Evolutionary conservation across 2,329 filamentous ascomycete species (phyloP), one percentile per base, ranked within the genome.

Genomic region (Ceratocystis colombiana): DNA sequence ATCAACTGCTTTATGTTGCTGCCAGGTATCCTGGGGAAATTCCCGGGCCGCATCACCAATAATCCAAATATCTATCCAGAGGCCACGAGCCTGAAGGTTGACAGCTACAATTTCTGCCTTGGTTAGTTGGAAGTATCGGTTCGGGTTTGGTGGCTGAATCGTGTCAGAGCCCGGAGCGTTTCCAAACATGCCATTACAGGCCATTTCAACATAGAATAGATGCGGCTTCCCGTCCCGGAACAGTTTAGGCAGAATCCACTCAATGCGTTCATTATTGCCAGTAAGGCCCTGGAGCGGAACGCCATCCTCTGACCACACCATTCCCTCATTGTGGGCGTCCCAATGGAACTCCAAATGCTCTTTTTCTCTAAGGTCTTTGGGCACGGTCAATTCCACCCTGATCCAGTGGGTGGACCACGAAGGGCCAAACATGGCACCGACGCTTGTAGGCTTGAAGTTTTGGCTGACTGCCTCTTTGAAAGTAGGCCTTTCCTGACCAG

Each of bases 351-450:
- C 92, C n/a, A 99, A 81, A 61, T 88, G 86, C 70, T 92, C 85
- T 72, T 94, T 90, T 69, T 90, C 78, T 30, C 76, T 78, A 72
- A 96, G 82, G 12, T 89, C 78, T 66, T 84, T 73, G 6, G 94
- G 93, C 15, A 97, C 82, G 3, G 84, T 89, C 69, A 99, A 78
- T 66, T 87, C 79, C 66, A 96, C 84, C 71, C 86, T 89, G 82
- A 99, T 96, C 94, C 94, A 99, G 75, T 97, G 94, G 7, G 94
- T 99, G 1, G 91, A 88, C 94, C 94, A 99, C 45, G 91, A 94
- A 1, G 94, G 94, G 0, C 94, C 94, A 71, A 97, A 97, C 5
- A 80, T 84, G 67, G 88, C 82, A 68, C 93, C 92, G 65, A 91
- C 85, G 20, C 83, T 79, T 7, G 92, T 88, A 62, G 86, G 82